Conservation (phyloP, 2,329 filamentous ascomycete species). For the Aspergillus awamori region DNA sequence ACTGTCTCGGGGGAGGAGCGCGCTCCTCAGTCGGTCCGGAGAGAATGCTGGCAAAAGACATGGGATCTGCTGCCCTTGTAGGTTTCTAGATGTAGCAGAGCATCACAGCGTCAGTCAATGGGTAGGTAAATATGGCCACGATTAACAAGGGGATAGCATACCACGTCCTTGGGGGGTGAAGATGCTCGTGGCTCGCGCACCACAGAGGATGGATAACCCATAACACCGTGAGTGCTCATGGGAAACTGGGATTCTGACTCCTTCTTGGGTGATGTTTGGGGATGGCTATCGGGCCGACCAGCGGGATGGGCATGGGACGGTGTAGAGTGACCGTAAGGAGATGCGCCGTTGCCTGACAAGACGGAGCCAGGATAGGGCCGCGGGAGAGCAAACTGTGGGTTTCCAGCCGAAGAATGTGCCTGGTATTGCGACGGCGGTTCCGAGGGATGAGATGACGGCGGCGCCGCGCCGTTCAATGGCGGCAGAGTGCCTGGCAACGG, state of each 20-base stretch:
- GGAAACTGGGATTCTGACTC: slow-evolving; percentile 42
- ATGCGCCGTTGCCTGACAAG: slow-evolving; percentile 39
- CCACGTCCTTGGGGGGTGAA: slow-evolving; percentile 46
- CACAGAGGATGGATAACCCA: slow-evolving; percentile 36
- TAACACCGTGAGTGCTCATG: slow-evolving; percentile 32
- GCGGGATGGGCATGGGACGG: slow-evolving; percentile 48
- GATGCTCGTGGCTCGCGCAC: slow-evolving; percentile 36
- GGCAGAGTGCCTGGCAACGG: slow-evolving; percentile 44
- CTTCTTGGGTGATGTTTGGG: slow-evolving; percentile 46
- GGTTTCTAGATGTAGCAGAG: slow-evolving; percentile 58
- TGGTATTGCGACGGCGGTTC: slow-evolving; percentile 42
- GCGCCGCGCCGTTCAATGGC: slow-evolving; percentile 42
- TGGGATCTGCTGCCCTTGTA: slow-evolving; percentile 77
- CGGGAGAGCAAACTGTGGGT: slow-evolving; percentile 38
- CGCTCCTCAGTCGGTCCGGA: slow-evolving; percentile 71
- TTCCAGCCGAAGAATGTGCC: slow-evolving; percentile 33
- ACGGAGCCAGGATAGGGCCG: slow-evolving; percentile 40
- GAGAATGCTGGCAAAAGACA: slow-evolving; percentile 95
- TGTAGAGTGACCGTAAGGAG: slow-evolving; percentile 41
- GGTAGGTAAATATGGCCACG: not conserved
- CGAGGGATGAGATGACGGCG: slow-evolving; percentile 32
- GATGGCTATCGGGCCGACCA: slow-evolving; percentile 39
- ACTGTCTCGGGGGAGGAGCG: slow-evolving; percentile 51
- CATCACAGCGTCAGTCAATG: not conserved
- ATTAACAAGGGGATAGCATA: slow-evolving; percentile 30